phyloP scores from a whole-genome alignment of 805 yeast species.

The Scheffersomyces stipitis region DNA sequence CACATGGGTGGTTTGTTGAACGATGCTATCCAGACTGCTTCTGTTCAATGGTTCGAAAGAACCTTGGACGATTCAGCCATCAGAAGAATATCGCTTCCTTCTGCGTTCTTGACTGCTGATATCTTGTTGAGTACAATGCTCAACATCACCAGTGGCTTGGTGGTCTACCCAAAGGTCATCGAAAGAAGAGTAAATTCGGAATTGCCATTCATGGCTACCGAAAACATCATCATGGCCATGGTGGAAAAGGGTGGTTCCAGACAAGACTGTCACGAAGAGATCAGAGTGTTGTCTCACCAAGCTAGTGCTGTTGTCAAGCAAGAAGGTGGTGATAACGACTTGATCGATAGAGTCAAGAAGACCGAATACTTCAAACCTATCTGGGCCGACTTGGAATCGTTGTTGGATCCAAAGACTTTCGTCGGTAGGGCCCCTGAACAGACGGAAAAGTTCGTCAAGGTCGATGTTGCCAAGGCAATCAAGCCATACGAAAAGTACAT shows the following conservation, averaged over 20 bases:
- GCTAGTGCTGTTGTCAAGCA: constrained; percentile 97
- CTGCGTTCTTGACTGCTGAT: constrained; percentile 95
- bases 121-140: constrained; percentile 84
- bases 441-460: constrained; percentile 86
- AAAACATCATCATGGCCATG: constrained; percentile 99
- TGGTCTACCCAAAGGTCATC: constrained; percentile 97
- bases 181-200: constrained; percentile 94
- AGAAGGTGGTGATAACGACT: constrained; percentile 97
- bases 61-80: constrained; percentile 97
- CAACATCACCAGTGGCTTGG: constrained; percentile 92
- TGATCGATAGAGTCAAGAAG: constrained; percentile 80
- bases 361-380: constrained; percentile 86
- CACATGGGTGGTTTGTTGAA: constrained; percentile 88
- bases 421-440: constrained; percentile 99
- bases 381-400: constrained; percentile 74
- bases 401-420: constrained; percentile 90
- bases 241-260: constrained; percentile 96
- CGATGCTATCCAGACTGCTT: constrained; percentile 94
- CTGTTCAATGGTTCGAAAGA: constrained; percentile 99
- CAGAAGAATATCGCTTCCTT: constrained; percentile 93
- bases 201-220: constrained; percentile 99
- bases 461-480: constrained; percentile 82
- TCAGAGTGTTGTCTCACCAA: constrained; percentile 94
- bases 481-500: constrained; percentile 61
- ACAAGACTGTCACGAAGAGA: constrained; percentile 97